phyloP scores from a whole-genome alignment of 225 moss, liverwort and hornwort species.

The Straminergon stramineum region DNA sequence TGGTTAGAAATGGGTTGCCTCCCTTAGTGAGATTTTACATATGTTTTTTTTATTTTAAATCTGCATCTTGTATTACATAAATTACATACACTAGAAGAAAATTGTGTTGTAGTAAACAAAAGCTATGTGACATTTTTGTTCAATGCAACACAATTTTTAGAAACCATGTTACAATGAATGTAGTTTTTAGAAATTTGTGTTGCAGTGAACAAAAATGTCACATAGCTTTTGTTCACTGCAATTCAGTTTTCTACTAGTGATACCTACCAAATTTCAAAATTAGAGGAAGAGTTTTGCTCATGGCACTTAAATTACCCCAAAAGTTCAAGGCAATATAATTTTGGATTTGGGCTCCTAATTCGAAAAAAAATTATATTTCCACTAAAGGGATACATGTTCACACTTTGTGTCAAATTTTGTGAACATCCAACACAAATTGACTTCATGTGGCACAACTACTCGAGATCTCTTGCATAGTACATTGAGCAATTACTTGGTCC shows the following conservation, averaged over 20 bases:
- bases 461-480: neutral
- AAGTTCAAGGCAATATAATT: neutral
- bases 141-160: too few species aligned
- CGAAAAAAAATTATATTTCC: neutral
- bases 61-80: neutral
- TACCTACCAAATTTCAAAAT: neutral
- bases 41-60: neutral
- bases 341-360: accelerated
- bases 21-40: neutral
- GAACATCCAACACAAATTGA: neutral
- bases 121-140: too few species aligned
- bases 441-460: accelerated
- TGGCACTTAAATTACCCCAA: accelerated
- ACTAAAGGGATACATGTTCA: neutral
- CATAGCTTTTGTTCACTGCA: too few species aligned
- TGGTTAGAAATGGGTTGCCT: too few species aligned
- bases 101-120: too few species aligned
- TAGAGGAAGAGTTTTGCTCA: neutral
- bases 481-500: neutral
- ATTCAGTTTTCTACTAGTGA: too few species aligned
- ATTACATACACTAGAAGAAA: too few species aligned
- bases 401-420: neutral
- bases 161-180: too few species aligned
- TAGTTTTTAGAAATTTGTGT: too few species aligned
- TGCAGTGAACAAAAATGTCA: too few species aligned